These are phyloP conservation scores for Oemleria cerasiformis DNA, from an alignment of 306 rosid species.

Conservation along the genomic window DNA sequence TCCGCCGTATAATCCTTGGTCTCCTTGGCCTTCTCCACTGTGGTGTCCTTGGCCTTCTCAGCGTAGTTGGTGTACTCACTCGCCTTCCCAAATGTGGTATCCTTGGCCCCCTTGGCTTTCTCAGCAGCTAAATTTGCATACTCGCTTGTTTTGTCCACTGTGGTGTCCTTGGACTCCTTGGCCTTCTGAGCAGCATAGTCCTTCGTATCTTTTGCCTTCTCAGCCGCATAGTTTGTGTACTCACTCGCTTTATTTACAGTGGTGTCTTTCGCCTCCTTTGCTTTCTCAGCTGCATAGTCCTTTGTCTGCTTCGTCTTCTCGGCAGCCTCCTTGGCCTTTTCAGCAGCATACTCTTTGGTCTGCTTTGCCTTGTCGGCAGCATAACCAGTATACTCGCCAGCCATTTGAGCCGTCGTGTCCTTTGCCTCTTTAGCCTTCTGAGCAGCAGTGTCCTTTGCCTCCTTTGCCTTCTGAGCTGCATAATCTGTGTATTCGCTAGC, in stretches of 20 bases:
- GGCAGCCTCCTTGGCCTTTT: constrained; percentile 51
- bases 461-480: constrained; percentile 6
- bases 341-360: constrained; percentile 15
- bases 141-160: constrained; percentile 12
- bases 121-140: neutral
- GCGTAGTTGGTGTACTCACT: neutral
- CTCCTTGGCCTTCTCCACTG: constrained; percentile 20
- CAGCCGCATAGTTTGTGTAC: neutral
- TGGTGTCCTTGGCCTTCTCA: constrained; percentile 24
- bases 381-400: neutral
- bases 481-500: neutral
- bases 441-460: constrained; percentile 23
- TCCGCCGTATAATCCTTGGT: constrained; percentile 36
- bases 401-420: constrained; percentile 20
- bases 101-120: constrained; percentile 6
- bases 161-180: neutral
- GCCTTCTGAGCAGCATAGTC: constrained; percentile 16
- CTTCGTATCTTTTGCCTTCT: constrained; percentile 8
- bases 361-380: constrained; percentile 18
- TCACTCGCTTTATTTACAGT: neutral
- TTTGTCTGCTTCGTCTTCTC: constrained; percentile 39
- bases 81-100: neutral
- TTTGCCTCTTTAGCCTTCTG: constrained; percentile 8
- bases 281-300: constrained; percentile 2
- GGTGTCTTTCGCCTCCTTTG: neutral